Percentiles rank a stretch among this genome's conserved stretches.
These are phyloP conservation scores for Podosphaera fusca DNA, from an alignment of 2,329 filamentous ascomycete genomes.

Conservation along the genomic window DNA sequence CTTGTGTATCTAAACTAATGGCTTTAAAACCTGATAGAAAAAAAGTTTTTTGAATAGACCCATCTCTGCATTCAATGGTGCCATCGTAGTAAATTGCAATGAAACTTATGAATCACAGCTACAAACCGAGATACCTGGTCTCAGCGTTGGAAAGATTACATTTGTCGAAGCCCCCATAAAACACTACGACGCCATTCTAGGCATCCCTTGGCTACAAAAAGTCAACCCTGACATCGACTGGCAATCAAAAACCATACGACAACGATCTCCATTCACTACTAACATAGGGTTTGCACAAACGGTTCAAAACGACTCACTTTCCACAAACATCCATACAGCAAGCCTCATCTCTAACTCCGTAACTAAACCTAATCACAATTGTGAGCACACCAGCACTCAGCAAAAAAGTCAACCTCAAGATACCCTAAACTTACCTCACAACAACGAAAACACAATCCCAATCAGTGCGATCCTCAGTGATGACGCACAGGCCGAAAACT, in stretches of 20 bases:
- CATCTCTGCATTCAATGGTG: neutral
- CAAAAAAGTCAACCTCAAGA: no score
- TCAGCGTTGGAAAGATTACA: neutral
- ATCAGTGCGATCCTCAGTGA: no score
- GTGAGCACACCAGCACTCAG: no score
- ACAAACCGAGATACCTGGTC: neutral
- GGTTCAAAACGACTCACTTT: neutral
- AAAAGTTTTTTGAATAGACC: neutral
- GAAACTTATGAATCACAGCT: slow-evolving; percentile 1
- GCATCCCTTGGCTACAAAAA: neutral
- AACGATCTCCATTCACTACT: neutral
- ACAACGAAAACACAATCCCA: no score
- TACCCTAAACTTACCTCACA: no score
- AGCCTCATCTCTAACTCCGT: no score
- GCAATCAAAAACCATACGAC: no score
- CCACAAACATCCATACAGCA: no score
- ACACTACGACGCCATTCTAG: neutral
- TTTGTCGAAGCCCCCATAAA: slow-evolving; percentile 1
- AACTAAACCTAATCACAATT: no score
- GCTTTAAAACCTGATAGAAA: neutral
- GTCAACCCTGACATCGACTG: no score
- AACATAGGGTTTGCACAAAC: no score
- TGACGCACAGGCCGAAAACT: no score
- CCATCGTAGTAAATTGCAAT: neutral
- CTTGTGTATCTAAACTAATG: slow-evolving; percentile 1